Conservation (phyloP, 495 filamentous ascomycete species). For the Aspergillus coremiiformis region DNA sequence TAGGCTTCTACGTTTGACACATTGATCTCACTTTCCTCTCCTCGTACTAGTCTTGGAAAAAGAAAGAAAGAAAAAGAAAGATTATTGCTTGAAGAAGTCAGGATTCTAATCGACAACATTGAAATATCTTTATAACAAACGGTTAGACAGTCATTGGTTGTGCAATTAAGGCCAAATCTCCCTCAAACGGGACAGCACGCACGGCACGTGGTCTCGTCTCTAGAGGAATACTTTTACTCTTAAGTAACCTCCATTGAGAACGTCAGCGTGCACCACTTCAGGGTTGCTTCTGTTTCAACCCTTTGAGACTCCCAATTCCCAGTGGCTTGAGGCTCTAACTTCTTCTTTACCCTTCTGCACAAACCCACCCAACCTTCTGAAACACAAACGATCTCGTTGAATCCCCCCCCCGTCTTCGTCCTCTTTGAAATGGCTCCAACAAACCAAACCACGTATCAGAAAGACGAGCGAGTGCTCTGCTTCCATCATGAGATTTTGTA, state of each 20-base stretch:
- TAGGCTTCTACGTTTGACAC: background rate
- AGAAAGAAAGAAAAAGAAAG: no score
- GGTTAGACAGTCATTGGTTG: background rate
- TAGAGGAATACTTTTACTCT: no score
- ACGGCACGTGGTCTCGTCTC: background rate
- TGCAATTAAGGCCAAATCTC: background rate
- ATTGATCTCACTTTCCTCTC: background rate
- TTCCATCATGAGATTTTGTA: constrained; percentile 96
- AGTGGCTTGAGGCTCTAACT: background rate
- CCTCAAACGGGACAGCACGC: background rate
- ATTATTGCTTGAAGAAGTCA: background rate
- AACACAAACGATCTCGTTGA: background rate
- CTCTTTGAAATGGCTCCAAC: constrained; percentile 51
- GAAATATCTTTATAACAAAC: background rate
- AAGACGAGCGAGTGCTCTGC: constrained; percentile 91
- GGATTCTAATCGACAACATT: background rate
- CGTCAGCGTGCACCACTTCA: background rate
- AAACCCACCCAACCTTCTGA: background rate
- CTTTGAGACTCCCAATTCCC: background rate
- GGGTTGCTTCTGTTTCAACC: background rate
- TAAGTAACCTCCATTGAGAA: background rate
- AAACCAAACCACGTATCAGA: constrained; percentile 56
- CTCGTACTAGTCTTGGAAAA: background rate
- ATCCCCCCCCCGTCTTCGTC: constrained; percentile 1
- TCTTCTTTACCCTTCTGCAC: background rate